phyloP scores from a whole-genome alignment of 2,329 filamentous ascomycete genomes.

The Fusarium piperis region DNA sequence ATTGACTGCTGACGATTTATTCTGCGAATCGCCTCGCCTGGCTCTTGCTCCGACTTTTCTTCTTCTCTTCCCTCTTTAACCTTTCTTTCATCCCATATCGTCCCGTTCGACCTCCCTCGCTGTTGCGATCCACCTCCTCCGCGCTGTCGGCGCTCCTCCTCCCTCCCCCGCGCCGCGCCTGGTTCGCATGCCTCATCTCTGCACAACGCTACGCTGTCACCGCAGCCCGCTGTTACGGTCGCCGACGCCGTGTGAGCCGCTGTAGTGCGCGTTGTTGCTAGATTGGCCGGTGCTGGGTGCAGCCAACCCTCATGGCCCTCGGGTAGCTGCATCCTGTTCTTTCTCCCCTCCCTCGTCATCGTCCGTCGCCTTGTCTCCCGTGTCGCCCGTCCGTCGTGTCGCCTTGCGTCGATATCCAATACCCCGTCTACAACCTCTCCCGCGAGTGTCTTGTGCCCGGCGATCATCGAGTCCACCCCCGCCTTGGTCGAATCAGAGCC shows the following conservation, averaged over 20 bases:
- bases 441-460: conserved; percentile 12
- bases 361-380: conserved; percentile 14
- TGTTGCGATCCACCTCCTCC: conserved; percentile 26
- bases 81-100: background rate
- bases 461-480: conserved; percentile 25
- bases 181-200: conserved; percentile 49
- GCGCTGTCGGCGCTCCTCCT: conserved; percentile 25
- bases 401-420: conserved; percentile 17
- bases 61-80: background rate
- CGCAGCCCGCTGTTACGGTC: conserved; percentile 36
- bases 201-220: conserved; percentile 44
- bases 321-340: conserved; percentile 41
- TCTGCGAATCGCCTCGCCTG: conserved; percentile 42
- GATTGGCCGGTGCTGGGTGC: conserved; percentile 31
- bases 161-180: conserved; percentile 33
- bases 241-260: conserved; percentile 38
- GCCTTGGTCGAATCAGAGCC: conserved; percentile 30
- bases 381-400: conserved; percentile 22
- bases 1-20: conserved; percentile 36
- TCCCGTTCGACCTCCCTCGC: background rate
- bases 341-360: conserved; percentile 17
- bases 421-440: conserved; percentile 5
- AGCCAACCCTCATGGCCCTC: conserved; percentile 41
- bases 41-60: conserved; percentile 1
- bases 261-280: conserved; percentile 36